Percentiles rank a stretch among this genome's conserved stretches.
phyloP scores from a whole-genome alignment of 1,139 yeast species.

The Nakaseomyces bracarensis region DNA sequence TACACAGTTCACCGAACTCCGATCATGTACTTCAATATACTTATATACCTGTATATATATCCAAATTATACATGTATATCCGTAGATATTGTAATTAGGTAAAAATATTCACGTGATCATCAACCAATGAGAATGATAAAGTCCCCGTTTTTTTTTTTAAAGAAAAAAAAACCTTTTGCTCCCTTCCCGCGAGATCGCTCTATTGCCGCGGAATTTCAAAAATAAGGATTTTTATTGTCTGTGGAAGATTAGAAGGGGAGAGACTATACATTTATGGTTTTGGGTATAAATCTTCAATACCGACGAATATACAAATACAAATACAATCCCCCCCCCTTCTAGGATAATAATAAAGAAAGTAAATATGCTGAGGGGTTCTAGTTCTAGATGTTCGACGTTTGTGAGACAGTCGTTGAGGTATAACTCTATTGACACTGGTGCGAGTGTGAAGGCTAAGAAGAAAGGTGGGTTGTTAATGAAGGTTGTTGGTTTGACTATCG shows the following conservation, averaged over 20 bases:
- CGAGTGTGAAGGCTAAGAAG: conserved; percentile 11
- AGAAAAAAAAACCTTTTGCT: no score
- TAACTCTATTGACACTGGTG: conserved; percentile 2
- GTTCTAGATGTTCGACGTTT: not conserved
- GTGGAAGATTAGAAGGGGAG: no score
- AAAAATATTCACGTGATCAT: not conserved
- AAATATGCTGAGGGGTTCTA: not conserved
- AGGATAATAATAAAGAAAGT: not conserved
- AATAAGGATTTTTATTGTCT: no score
- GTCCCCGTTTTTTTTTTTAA: not conserved
- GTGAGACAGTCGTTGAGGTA: not conserved
- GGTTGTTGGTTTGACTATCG: conserved; percentile 31
- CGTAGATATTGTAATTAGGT: no score
- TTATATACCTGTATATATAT: not conserved
- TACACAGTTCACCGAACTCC: no score
- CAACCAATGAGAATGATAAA: conserved; percentile 5
- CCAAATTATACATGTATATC: not conserved
- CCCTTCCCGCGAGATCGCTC: no score
- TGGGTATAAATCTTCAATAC: no score
- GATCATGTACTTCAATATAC: not conserved
- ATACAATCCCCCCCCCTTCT: no score
- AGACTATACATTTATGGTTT: no score
- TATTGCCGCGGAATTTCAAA: no score
- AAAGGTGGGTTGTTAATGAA: conserved; percentile 30
- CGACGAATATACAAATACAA: no score